Evolutionary conservation across 2,329 filamentous ascomycete species (phyloP), one percentile per base, ranked within the genome.

Genomic region (Juglanconis juglandina): DNA sequence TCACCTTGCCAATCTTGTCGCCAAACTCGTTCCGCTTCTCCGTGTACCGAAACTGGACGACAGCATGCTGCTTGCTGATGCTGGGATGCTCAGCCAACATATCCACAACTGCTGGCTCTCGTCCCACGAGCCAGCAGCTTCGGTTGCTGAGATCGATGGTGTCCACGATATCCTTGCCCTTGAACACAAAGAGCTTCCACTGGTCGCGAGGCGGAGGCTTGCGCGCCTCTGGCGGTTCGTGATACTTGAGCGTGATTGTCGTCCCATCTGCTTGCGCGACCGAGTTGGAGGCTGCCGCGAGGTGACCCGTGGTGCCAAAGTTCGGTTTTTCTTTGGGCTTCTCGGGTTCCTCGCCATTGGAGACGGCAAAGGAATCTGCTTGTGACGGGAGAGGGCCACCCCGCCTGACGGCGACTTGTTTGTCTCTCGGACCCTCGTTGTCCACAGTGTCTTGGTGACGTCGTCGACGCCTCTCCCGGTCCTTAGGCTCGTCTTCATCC

Each of bases 111-210:
- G 88, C 78, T 56, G 83, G 74, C 68, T 97, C 93, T 51, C 93
- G 83, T 0, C 95, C 95, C 8, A 97, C 78, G 32, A 99, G 79
- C 95, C 95, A 99, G 77, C 92, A 96, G 69, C 89, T 96, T 62
- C 91, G 87, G 59, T 81, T 76, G 60, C 84, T 82, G 53, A 99
- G 80, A 61, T 92, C 86, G 30, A 97, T 81, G 1, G 91, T 96
- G 70, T 96, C 92, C 39, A 96, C 73, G 3, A 96, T 81, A 59
- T 92, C 90, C 34, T 82, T 74, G 10, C 87, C 90, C 71, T 96
- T 96, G 83, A 99, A 99, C 30, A 97, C 84, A 72, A 96, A 98
- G 52, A 99, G 79, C 62, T 91, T 90, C 94, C 94, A 99, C 60
- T 85, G 78, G 66, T 95, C 87, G 58, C 86, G 88, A 1, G 88